Conservation (phyloP, 2,329 filamentous ascomycete genomes). For the Parascedosporium putredinis region DNA sequence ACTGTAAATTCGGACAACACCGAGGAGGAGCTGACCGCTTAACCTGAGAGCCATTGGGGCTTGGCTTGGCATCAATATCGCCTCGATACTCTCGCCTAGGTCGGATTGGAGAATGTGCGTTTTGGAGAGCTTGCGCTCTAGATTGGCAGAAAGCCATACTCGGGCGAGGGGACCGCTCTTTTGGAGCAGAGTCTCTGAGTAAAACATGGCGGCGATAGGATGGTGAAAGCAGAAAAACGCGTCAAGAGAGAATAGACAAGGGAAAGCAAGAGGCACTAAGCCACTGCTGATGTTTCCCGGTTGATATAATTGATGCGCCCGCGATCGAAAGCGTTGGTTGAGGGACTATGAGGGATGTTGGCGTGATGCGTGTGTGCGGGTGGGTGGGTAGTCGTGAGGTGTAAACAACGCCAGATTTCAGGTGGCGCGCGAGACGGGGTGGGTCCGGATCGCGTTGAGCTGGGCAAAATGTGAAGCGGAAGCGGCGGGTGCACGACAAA, state of each 20-base stretch:
- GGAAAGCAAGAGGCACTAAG: slow-evolving; percentile 7
- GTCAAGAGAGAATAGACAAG: not conserved
- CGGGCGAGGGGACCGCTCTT: slow-evolving; percentile 95
- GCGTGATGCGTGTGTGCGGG: slow-evolving; percentile 5
- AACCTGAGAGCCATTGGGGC: slow-evolving; percentile 90
- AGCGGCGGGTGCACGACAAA: not conserved
- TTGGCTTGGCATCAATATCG: slow-evolving; percentile 86
- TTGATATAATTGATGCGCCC: slow-evolving; percentile 1
- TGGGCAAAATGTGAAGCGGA: not conserved
- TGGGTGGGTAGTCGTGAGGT: not conserved
- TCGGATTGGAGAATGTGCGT: slow-evolving; percentile 91
- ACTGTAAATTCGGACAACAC: slow-evolving; percentile 95
- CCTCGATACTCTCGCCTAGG: slow-evolving; percentile 86
- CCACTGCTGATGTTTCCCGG: slow-evolving; percentile 4
- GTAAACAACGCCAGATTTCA: slow-evolving; percentile 7
- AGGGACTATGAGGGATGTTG: not conserved
- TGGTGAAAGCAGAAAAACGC: not conserved
- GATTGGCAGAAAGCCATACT: slow-evolving; percentile 95
- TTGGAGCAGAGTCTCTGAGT: slow-evolving; percentile 88
- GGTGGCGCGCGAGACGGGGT: slow-evolving; percentile 4
- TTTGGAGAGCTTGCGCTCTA: slow-evolving; percentile 97
- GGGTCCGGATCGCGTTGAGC: slow-evolving; percentile 6
- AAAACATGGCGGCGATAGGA: slow-evolving; percentile 64
- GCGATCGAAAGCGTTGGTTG: not conserved
- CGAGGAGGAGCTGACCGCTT: slow-evolving; percentile 85